Conservation (phyloP, 495 filamentous ascomycete species). For the Annulohypoxylon nitens region DNA sequence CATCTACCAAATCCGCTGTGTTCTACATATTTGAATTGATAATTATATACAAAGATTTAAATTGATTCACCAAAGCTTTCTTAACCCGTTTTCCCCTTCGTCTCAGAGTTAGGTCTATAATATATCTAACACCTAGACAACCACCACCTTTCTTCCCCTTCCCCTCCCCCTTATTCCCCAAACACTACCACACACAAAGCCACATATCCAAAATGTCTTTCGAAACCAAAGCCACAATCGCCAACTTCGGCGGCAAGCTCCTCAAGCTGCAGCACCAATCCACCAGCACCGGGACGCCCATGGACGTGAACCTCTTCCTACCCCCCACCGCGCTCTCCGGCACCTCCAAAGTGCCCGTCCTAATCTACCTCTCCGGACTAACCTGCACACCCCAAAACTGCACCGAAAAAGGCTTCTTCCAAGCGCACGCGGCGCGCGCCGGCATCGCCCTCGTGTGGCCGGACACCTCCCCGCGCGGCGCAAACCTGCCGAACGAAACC, state of each 20-base stretch:
- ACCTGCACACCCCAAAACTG: slow-evolving; percentile 98
- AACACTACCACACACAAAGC: background rate
- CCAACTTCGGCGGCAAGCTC: slow-evolving; percentile 94
- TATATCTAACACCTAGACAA: slow-evolving; percentile 9
- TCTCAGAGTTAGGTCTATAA: slow-evolving; percentile 1
- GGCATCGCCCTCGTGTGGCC: slow-evolving; percentile 93
- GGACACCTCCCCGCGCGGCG: slow-evolving; percentile 91
- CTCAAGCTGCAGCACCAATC: slow-evolving; percentile 91
- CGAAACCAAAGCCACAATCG: slow-evolving; percentile 88
- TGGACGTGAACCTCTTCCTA: slow-evolving; percentile 78
- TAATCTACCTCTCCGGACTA: slow-evolving; percentile 95
- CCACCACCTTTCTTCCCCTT: background rate
- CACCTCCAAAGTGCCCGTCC: slow-evolving; percentile 74
- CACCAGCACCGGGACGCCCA: slow-evolving; percentile 74
- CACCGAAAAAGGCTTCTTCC: slow-evolving; percentile 96
- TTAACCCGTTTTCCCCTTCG: background rate
- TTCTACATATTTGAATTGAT: slow-evolving; percentile 38
- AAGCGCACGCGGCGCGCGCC: slow-evolving; percentile 78
- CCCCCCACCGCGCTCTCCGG: slow-evolving; percentile 66
- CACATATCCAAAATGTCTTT: slow-evolving; percentile 71
- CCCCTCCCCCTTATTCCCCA: background rate
- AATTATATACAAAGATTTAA: slow-evolving; percentile 21
- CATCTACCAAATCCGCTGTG: slow-evolving; percentile 15
- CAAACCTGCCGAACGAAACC: slow-evolving; percentile 82
- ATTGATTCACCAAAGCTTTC: background rate